Base-by-base conservation (phyloP, 371 early-diverging fungal species). In the Mortierella polycephala region DNA sequence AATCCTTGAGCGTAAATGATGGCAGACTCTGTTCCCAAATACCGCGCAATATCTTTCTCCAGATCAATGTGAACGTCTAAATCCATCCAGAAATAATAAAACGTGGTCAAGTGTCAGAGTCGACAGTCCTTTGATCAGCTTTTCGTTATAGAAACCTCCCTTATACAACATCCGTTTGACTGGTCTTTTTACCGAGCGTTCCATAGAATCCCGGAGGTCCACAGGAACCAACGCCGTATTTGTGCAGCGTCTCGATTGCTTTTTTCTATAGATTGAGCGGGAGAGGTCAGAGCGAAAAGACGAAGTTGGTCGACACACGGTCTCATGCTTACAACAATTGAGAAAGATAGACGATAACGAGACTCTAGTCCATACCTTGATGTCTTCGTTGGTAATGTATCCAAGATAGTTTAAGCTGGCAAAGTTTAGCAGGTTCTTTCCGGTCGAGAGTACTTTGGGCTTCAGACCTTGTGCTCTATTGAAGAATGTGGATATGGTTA, bases 151-250 rank as follows among this genome's bases (percentile, higher is more conserved):
- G 30, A 30, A 4, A 30, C 30, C 30, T 18, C 20, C n/a, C n/a
- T 11, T 51, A 51, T 2, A 18, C 5, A 51, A 9, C 20, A 20
- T 18, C 51, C 30, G 4, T 30, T 30, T 30, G 30, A 30, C 4
- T 30, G 30, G 30, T 51, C 51, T 14, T 47, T 64, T 61, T 81
- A 87, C 87, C 91, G 47, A 97, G 82, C 6, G 99, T 99, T 61
- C 99, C 99, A 84, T 99, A 99, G 83, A 99, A 99, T n/a, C 99
- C 99, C 6, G 98, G 95, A 6, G 99, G 99, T 13, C 96, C 98
- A 82, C 99, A 99, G 1, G 99, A 94, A 21, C 99, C 99, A 41
- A 99, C 98, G 60, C 99, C 99, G 83, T 99, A 99, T 60, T 95
- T 92, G 70, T 91, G 90, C 45, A 99, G 90, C 5, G 96, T 96